Conservation (phyloP, 1,284 basidiomycete genomes). For the Exsudoporus floridanus region DNA sequence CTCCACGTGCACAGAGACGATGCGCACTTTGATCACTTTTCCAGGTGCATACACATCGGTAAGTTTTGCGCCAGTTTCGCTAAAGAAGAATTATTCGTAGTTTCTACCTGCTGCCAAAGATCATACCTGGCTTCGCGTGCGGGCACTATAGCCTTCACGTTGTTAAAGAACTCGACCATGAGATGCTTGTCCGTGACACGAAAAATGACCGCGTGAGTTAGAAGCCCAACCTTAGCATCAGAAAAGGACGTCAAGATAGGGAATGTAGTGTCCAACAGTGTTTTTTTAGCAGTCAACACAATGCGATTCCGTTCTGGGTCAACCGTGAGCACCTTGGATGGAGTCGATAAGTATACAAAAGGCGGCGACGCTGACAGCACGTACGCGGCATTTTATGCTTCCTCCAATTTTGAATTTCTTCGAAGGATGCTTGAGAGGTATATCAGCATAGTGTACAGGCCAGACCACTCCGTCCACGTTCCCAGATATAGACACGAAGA, state of each 20-base stretch:
- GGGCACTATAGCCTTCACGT: conserved; percentile 83
- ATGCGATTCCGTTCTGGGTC: conserved; percentile 84
- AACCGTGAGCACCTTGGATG: conserved; percentile 79
- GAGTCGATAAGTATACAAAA: conserved; percentile 8
- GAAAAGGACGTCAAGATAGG: conserved; percentile 69
- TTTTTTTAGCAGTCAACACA: conserved; percentile 89
- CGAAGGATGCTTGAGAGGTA: conserved; percentile 87
- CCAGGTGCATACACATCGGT: conserved; percentile 74
- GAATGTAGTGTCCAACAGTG: conserved; percentile 79
- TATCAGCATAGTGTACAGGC: conserved; percentile 95
- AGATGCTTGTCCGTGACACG: conserved; percentile 78
- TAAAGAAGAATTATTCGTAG: conserved; percentile 5
- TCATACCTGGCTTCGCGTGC: conserved; percentile 77
- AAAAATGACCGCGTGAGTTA: conserved; percentile 85
- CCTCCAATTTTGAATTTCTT: conserved; percentile 88
- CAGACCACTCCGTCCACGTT: conserved; percentile 91
- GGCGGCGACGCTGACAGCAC: conserved; percentile 24
- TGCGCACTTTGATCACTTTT: conserved; percentile 84
- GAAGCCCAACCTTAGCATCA: conserved; percentile 68
- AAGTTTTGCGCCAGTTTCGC: conserved; percentile 49
- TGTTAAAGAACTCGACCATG: conserved; percentile 89
- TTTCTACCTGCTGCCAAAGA: background rate
- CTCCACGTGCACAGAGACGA: conserved; percentile 71
- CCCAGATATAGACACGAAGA: conserved; percentile 85
- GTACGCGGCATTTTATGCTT: conserved; percentile 82